Percentiles rank a stretch among this genome's conserved stretches.
These are phyloP conservation scores for Verruconis gallopava DNA, from an alignment of 2,329 filamentous ascomycete genomes.

Conservation along the genomic window DNA sequence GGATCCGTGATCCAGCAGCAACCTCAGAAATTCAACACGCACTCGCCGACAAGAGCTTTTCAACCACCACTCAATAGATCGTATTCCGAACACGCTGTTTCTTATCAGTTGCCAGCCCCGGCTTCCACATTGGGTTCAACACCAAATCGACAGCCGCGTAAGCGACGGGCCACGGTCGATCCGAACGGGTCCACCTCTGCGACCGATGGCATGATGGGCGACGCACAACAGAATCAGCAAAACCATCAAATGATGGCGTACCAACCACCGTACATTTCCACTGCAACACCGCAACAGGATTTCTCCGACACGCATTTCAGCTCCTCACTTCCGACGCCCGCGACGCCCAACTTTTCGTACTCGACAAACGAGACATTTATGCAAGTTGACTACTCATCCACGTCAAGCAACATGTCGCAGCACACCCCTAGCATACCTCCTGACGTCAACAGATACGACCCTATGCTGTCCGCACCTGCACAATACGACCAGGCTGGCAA, in stretches of 20 bases:
- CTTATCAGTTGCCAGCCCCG: too few species aligned
- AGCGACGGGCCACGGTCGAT: too few species aligned
- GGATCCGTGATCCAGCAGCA: slow-evolving; percentile 10
- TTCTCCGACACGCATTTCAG: not conserved
- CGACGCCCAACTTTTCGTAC: not conserved
- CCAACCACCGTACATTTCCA: slow-evolving; percentile 9
- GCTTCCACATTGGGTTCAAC: too few species aligned
- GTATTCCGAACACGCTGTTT: not conserved
- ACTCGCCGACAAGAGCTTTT: slow-evolving; percentile 11
- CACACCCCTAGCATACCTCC: not conserved
- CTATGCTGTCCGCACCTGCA: slow-evolving; percentile 29
- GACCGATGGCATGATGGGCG: too few species aligned
- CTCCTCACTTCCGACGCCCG: not conserved
- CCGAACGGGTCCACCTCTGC: too few species aligned
- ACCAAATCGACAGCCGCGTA: too few species aligned
- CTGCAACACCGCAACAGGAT: not conserved
- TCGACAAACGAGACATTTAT: too few species aligned
- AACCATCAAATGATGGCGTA: too few species aligned
- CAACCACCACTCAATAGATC: not conserved
- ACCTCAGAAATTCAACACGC: too few species aligned
- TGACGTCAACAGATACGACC: slow-evolving; percentile 17
- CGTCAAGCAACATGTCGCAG: not conserved
- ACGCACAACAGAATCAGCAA: too few species aligned
- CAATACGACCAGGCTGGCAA: slow-evolving; percentile 10
- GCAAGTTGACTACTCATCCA: not conserved